Evolutionary conservation across 495 filamentous ascomycete species (phyloP), one percentile per base, ranked within the genome.

Genomic region (Neurospora tetraspora): DNA sequence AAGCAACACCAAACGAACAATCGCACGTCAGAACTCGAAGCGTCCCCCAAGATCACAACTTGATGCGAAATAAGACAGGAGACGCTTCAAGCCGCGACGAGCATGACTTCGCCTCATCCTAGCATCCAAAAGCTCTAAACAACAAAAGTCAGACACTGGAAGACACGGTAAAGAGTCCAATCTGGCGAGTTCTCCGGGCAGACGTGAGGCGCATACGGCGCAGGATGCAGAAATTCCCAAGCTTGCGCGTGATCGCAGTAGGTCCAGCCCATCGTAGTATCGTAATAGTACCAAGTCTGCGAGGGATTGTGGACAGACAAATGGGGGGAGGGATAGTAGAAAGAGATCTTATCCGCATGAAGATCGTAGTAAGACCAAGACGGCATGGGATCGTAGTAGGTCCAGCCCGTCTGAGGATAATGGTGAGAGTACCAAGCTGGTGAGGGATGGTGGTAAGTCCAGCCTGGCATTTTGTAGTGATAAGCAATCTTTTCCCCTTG

Each of bases 341-440:
- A 20, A 5, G 0, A 5, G 3, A 23, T 6, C 4, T 12, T 0
- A 20, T 12, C 45, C 45, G 10, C 0, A 53, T 1, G 0, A 0
- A 10, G 45, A 53, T 53, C 0, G 20, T 23, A 53, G 45, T 53
- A 2, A 12, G 45, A 53, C 45, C 45, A 53, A 10, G n/a, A 2
- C n/a, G 42, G 42, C 18, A 45, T 0, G 1, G 45, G 45, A 23
- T 12, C 4, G 20, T 23, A 53, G 45, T 53, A 23, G n/a, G n/a
- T 20, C 45, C 45, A 53, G 1, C n/a, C 20, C 45, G 10, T 5
- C 45, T 53, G 45, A 2, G 4, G n/a, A 23, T 53, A 23, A 23
- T 23, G n/a, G 1, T 53, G 18, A 23, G 5, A 20, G 3, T 10
- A 20, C 45, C 45, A 53, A 0, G 45, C 45, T 11, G 45, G 45